Conservation (phyloP, 805 yeast genomes). For the Yarrowia alimentaria region DNA sequence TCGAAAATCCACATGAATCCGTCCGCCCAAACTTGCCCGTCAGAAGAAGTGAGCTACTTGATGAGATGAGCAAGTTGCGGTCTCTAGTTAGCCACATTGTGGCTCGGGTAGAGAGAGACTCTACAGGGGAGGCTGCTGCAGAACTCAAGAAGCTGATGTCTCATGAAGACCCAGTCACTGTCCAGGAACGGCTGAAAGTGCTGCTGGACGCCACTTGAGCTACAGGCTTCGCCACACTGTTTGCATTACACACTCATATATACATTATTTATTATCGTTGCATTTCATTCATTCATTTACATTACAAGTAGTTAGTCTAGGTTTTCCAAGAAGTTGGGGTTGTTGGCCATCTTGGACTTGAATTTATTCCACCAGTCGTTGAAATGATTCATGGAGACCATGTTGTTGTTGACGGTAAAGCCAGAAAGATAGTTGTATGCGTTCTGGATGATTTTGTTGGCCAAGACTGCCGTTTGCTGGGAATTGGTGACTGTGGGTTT, state of each 20-base stretch:
- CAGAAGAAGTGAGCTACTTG: conserved; percentile 1
- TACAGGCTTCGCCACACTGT: too few species aligned
- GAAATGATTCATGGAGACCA: conserved; percentile 81
- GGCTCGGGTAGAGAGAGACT: conserved; percentile 1
- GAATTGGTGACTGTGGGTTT: conserved; percentile 37
- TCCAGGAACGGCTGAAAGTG: not conserved
- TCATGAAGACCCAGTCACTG: not conserved
- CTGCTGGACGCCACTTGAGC: not conserved
- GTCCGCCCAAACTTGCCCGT: conserved; percentile 8
- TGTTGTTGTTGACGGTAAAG: conserved; percentile 76
- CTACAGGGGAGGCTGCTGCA: not conserved
- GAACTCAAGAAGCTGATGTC: conserved; percentile 1
- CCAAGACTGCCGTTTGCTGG: conserved; percentile 56
- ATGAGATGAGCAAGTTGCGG: conserved; percentile 15
- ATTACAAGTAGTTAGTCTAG: conserved; percentile 33
- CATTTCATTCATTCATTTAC: too few species aligned
- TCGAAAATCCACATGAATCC: conserved; percentile 7
- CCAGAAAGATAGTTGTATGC: conserved; percentile 90
- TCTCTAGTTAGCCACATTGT: not conserved
- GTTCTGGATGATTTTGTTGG: conserved; percentile 84
- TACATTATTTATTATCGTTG: conserved; percentile 8
- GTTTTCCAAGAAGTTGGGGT: conserved; percentile 75
- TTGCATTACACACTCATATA: too few species aligned
- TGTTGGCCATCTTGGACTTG: conserved; percentile 66
- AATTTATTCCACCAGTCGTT: conserved; percentile 95